Conservation (phyloP, 176 grass and related monocot genomes). For the Cymbopogon citratus region DNA sequence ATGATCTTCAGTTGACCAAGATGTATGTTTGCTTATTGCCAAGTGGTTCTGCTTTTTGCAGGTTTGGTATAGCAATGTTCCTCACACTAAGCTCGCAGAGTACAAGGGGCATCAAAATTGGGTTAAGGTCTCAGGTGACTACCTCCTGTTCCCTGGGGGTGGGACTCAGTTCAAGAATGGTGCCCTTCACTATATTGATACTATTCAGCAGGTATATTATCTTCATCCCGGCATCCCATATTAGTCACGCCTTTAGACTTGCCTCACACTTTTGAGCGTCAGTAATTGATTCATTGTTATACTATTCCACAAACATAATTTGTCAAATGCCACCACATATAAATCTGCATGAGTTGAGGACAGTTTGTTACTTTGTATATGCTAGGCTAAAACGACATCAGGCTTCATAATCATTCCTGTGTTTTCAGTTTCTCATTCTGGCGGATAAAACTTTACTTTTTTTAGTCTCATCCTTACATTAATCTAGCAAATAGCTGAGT, state of each 20-base stretch:
- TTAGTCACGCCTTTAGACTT: not conserved
- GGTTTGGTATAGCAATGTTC: conserved; percentile 94
- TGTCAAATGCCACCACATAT: not conserved
- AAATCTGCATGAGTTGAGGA: not conserved
- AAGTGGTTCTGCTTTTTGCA: conserved; percentile 27
- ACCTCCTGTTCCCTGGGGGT: conserved; percentile 87
- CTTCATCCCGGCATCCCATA: not conserved
- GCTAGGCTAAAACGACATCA: not conserved
- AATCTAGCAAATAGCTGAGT: not conserved
- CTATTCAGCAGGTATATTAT: conserved; percentile 77
- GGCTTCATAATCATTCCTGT: not conserved
- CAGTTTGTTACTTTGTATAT: not conserved
- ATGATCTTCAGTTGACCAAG: not conserved
- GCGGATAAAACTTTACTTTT: not conserved
- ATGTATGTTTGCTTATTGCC: not conserved
- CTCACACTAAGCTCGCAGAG: conserved; percentile 81
- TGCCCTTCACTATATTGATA: conserved; percentile 88
- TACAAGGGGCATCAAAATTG: conserved; percentile 97
- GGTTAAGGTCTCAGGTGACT: conserved; percentile 96
- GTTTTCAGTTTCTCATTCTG: not conserved
- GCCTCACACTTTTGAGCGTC: not conserved
- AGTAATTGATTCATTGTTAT: not conserved
- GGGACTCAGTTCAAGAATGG: conserved; percentile 97
- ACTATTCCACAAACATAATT: not conserved
- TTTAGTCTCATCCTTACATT: not conserved